These are phyloP conservation scores for Bolboschoenus planiculmis DNA, from an alignment of 176 grass and related monocot genomes.

Conservation along the genomic window DNA sequence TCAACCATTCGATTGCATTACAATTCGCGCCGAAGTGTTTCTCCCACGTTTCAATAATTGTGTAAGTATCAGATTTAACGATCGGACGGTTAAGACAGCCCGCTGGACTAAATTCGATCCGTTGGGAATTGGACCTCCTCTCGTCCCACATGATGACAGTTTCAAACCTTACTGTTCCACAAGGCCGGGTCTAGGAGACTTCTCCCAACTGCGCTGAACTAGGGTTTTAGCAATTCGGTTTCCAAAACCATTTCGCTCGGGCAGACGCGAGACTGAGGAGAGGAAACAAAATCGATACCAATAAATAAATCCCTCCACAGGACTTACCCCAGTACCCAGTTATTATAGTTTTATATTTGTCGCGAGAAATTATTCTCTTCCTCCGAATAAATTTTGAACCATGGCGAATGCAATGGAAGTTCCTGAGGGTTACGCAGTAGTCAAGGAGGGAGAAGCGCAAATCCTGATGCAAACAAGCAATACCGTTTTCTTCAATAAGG, in stretches of 20 bases:
- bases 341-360: background rate
- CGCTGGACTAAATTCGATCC: no score
- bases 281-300: background rate
- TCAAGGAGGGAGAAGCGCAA: slow-evolving; percentile 85
- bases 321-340: background rate
- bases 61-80: no score
- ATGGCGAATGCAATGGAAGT: slow-evolving; percentile 57
- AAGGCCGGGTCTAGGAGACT: background rate
- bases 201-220: background rate
- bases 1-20: no score
- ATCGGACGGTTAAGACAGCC: no score
- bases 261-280: background rate
- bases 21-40: no score
- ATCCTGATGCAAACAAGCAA: slow-evolving; percentile 68
- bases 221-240: slow-evolving; percentile 1
- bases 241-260: background rate
- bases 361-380: background rate
- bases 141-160: no score
- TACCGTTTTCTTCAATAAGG: slow-evolving; percentile 82
- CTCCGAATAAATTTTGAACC: slow-evolving; percentile 7
- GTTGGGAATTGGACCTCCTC: no score
- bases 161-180: background rate
- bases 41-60: no score
- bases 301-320: background rate
- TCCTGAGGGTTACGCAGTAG: slow-evolving; percentile 58